Percentiles rank a stretch among this genome's conserved stretches.
Evolutionary conservation across 169 alveolate species (phyloP).

Genomic region (Plasmodium gallinaceum): DNA sequence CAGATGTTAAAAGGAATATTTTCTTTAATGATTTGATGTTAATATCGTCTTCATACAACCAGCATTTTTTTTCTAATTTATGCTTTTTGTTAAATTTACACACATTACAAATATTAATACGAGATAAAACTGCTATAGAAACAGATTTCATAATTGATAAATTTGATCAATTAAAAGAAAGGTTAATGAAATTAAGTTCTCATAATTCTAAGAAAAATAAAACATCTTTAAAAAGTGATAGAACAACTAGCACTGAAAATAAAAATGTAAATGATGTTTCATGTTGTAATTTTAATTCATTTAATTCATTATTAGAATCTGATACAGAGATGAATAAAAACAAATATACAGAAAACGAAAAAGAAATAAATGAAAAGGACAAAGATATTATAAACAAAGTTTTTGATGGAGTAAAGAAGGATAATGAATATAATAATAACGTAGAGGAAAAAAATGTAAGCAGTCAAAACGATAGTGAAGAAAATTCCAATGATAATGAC

Average conservation of each 20-base stretch:
- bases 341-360: neutral
- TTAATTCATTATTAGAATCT: neutral
- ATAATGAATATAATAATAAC: neutral
- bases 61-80: constrained; percentile 60
- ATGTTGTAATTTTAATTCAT: neutral
- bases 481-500: neutral
- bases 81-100: constrained; percentile 61
- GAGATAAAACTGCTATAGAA: constrained; percentile 76
- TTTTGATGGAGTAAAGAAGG: too few relatives aligned
- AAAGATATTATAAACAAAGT: neutral
- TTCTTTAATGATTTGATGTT: constrained; percentile 46
- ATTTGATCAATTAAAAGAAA: constrained; percentile 54
- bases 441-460: neutral
- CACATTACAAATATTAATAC: constrained; percentile 66
- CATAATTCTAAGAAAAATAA: neutral
- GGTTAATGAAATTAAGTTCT: constrained; percentile 18
- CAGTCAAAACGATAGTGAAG: neutral
- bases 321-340: neutral
- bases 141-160: constrained; percentile 68
- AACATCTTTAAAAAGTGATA: neutral
- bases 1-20: constrained; percentile 61
- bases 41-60: constrained; percentile 69
- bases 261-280: neutral
- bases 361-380: neutral
- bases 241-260: neutral